Percentiles rank a stretch among this genome's conserved stretches.
Evolutionary conservation across 1,284 basidiomycete genomes (phyloP).

Genomic region (Papiliotrema nemorosa): DNA sequence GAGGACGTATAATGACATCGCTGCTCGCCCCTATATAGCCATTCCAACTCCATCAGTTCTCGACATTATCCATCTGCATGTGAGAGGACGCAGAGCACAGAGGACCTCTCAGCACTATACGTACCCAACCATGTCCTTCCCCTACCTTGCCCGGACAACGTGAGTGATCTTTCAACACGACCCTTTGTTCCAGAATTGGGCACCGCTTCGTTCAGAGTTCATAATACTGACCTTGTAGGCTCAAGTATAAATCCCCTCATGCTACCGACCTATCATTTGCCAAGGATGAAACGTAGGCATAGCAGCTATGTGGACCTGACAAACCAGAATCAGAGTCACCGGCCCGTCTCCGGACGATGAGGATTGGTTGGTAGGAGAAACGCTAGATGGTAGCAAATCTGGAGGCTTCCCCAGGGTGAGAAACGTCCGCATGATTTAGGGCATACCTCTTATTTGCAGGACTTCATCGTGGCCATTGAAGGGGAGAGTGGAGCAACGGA

Average conservation of each 20-base stretch:
- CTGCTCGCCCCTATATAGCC: no score
- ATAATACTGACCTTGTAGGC: conserved; percentile 15
- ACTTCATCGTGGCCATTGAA: conserved; percentile 36
- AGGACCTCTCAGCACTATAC: not conserved
- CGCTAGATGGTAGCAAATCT: conserved; percentile 39
- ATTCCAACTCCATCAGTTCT: no score
- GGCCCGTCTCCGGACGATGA: conserved; percentile 47
- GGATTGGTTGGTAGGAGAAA: conserved; percentile 48
- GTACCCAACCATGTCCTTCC: conserved; percentile 36
- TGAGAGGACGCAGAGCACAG: no score
- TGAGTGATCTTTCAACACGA: conserved; percentile 20
- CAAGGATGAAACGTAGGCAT: conserved; percentile 44
- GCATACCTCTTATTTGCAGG: conserved; percentile 18
- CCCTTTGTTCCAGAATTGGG: not conserved
- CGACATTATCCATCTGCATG: no score
- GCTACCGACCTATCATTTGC: conserved; percentile 49
- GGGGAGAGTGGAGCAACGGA: conserved; percentile 15
- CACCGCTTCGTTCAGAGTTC: no score
- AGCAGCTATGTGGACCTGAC: not conserved
- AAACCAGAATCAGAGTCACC: conserved; percentile 43
- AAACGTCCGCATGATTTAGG: not conserved
- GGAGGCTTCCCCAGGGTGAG: conserved; percentile 49
- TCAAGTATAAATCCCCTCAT: conserved; percentile 50
- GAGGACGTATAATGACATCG: no score
- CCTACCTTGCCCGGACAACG: conserved; percentile 45